A percentile compares a stretch with the other conserved stretches of the same genome.
Conservation (phyloP, 441 rosid species). For the Metrosideros polymorpha region DNA sequence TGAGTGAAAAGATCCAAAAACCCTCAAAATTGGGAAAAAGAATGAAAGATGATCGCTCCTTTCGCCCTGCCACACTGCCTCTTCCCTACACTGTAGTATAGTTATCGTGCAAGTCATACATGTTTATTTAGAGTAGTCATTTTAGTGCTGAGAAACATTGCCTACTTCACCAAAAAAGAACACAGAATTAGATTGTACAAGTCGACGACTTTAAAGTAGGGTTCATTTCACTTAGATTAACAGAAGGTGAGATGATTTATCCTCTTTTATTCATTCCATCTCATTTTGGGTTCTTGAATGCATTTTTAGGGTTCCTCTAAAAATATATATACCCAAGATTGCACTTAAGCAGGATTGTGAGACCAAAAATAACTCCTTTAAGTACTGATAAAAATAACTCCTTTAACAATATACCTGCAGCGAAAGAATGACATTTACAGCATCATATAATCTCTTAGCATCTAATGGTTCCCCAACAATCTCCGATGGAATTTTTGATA, state of each 20-base stretch:
- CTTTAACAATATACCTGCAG: slow-evolving; percentile 56
- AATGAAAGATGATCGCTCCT: background rate
- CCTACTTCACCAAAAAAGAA: background rate
- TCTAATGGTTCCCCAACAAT: slow-evolving; percentile 75
- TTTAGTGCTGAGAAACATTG: background rate
- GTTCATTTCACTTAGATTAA: background rate
- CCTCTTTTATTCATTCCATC: background rate
- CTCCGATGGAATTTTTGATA: slow-evolving; percentile 60
- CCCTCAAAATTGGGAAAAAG: background rate
- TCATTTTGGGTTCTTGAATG: background rate
- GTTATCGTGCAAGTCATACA: background rate
- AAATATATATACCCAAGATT: background rate
- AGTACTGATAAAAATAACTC: background rate
- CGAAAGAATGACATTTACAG: slow-evolving; percentile 85
- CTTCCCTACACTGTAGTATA: background rate
- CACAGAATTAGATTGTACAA: background rate
- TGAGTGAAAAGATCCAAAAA: background rate
- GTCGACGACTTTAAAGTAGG: background rate
- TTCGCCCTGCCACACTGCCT: background rate
- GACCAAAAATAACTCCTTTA: background rate
- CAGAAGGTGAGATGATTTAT: background rate
- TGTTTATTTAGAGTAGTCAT: background rate
- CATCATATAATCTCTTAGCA: slow-evolving; percentile 48
- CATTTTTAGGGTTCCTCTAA: background rate
- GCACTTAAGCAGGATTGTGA: background rate